Percentiles rank a stretch among this genome's conserved stretches.
Evolutionary conservation across 2,329 filamentous ascomycete species (phyloP).

Genomic region (Penicillium psychrosexuale): DNA sequence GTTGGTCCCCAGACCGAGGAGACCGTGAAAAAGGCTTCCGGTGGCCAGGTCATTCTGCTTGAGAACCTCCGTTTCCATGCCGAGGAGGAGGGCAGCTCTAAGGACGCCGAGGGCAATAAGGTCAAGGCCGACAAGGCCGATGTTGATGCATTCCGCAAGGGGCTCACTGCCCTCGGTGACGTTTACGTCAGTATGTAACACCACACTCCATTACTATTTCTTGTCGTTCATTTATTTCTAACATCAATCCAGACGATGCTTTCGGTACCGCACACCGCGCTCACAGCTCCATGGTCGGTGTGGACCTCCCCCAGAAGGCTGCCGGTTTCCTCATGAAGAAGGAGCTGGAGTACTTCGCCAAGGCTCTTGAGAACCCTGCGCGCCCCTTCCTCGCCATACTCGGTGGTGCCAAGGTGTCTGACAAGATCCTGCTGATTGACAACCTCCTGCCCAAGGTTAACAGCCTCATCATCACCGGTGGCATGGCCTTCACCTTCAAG

Average conservation of each 20-base stretch:
- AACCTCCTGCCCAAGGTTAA: conserved; percentile 98
- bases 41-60: conserved; percentile 81
- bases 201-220: neutral
- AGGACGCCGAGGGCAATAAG: conserved; percentile 94
- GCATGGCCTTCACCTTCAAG: conserved; percentile 99
- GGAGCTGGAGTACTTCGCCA: conserved; percentile 98
- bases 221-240: neutral
- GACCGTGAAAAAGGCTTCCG: conserved; percentile 75
- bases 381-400: conserved; percentile 98
- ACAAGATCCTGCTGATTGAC: conserved; percentile 99
- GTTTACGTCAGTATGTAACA: conserved; percentile 80
- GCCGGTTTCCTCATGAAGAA: conserved; percentile 99
- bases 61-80: conserved; percentile 99
- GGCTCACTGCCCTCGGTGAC: conserved; percentile 88
- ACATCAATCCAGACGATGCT: conserved; percentile 69
- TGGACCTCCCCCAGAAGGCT: conserved; percentile 93
- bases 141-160: conserved; percentile 92
- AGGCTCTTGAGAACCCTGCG: conserved; percentile 89
- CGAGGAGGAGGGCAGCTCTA: conserved; percentile 95
- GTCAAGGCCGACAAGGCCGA: conserved; percentile 93
- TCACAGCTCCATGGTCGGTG: conserved; percentile 98
- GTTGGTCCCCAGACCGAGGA: conserved; percentile 89
- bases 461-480: conserved; percentile 93
- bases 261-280: conserved; percentile 98
- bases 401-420: conserved; percentile 94